Base-by-base conservation (phyloP, 805 yeast species). In the Candida alai region DNA sequence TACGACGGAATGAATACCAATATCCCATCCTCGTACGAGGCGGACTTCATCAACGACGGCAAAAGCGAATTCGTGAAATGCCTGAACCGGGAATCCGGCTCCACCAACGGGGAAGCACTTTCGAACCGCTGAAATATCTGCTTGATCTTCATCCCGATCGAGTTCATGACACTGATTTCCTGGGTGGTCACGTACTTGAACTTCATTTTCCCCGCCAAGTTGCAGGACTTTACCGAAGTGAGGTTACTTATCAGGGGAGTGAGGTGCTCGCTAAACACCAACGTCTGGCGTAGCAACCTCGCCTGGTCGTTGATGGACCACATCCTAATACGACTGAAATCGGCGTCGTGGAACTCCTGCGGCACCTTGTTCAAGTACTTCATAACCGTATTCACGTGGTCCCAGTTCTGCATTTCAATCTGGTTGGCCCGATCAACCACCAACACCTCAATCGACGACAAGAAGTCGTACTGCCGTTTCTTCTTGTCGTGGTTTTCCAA, bases 361-460 rank as follows among this genome's bases (percentile, higher is more conserved):
- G 97, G 97, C 29, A 88, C 76, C 36, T 70, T 65, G 58, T 89
- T 88, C 37, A 88, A 45, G 52, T 81, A 78, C 42, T 78, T 77
- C 45, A 80, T 64, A 5, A 79, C 72, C 11, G 80, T 78, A 19
- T 57, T 58, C 6, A 93, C 71, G 60, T 90, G 95, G 23, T 83
- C 83, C 89, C 97, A 84, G 51, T 89, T 87, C 60, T 93, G 98
- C 84, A 83, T 84, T 51, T 85, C 84, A 43, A 89, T 68, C 19
- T 87, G 84, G 51, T 88, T 88, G 9, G 93, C 77, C 48, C 84
- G 85, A 58, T 93, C 98, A 24, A 87, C 60, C 13, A 89, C 62
- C 32, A 82, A 58, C 3, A 93, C 57, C 56, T 93, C 98, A 44
- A 93, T 85, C 2, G 97, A 88, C 21, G 94, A 80, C 39, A 93